Percentiles rank a stretch among this genome's conserved stretches.
Evolutionary conservation across 257 asterid genomes (phyloP).

Genomic region (Solanum phureja): DNA sequence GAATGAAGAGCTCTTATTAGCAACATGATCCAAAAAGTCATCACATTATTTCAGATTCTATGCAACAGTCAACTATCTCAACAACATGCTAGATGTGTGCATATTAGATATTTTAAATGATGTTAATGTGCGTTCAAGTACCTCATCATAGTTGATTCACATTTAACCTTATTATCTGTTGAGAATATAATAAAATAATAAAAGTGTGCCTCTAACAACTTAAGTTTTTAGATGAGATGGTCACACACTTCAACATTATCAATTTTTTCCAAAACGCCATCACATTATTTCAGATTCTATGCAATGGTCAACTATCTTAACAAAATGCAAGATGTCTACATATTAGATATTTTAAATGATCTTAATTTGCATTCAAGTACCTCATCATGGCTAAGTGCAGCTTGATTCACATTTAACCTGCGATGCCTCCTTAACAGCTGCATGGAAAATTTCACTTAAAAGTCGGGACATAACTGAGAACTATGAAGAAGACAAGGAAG

Average conservation of each 20-base stretch:
- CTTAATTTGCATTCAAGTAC: slow-evolving; percentile 23
- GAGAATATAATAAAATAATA: not conserved
- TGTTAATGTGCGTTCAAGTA: slow-evolving; percentile 11
- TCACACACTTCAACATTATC: not conserved
- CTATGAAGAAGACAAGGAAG: not conserved
- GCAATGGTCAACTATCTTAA: not conserved
- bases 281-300: not conserved
- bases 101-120: not conserved
- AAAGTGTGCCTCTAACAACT: not conserved
- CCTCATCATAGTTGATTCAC: slow-evolving; percentile 73
- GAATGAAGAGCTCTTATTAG: not conserved
- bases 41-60: not conserved
- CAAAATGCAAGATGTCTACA: not conserved
- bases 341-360: not conserved
- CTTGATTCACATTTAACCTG: slow-evolving; percentile 59
- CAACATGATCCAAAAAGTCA: not conserved
- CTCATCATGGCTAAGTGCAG: slow-evolving; percentile 69
- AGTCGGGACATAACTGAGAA: not conserved
- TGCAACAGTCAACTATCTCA: not conserved
- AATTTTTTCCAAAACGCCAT: not conserved
- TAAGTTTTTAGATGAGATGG: not conserved
- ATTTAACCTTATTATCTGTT: slow-evolving; percentile 33
- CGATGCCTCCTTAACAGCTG: slow-evolving; percentile 93
- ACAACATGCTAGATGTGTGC: not conserved
- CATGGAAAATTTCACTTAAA: slow-evolving; percentile 12